These are phyloP conservation scores for Leishmania turanica DNA, from an alignment of 208 protist genomes.

Conservation along the genomic window DNA sequence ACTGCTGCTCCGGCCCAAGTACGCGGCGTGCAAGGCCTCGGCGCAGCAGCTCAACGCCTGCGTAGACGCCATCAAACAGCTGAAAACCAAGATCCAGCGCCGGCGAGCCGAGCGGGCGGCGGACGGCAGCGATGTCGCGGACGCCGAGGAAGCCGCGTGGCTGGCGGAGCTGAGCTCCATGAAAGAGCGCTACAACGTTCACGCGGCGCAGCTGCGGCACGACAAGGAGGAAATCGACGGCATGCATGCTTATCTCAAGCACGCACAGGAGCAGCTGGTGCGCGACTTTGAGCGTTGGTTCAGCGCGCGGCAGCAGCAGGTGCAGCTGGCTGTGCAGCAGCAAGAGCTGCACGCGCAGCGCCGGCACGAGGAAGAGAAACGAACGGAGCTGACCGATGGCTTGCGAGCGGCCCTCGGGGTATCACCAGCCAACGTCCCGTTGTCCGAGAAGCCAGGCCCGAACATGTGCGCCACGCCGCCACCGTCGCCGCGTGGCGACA, in stretches of 20 bases:
- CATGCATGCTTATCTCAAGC: slow-evolving; percentile 89
- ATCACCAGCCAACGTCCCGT: not conserved
- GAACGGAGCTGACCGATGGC: slow-evolving; percentile 1
- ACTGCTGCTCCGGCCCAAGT: slow-evolving; percentile 59
- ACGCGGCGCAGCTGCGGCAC: slow-evolving; percentile 41
- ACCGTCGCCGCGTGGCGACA: not conserved
- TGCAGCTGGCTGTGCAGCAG: slow-evolving; percentile 45
- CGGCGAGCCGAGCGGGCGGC: slow-evolving; percentile 83
- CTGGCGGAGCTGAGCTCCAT: slow-evolving; percentile 28
- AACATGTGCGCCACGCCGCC: not conserved
- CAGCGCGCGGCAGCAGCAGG: slow-evolving; percentile 66
- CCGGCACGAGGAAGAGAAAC: not conserved
- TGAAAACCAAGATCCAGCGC: slow-evolving; percentile 74
- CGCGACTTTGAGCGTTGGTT: slow-evolving; percentile 91
- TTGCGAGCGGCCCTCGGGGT: slow-evolving; percentile 7
- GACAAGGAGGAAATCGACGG: slow-evolving; percentile 88
- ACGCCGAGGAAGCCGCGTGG: slow-evolving; percentile 48
- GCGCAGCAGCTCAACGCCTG: slow-evolving; percentile 65
- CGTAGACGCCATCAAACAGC: slow-evolving; percentile 72
- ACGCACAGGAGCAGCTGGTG: slow-evolving; percentile 79
- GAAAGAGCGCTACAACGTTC: slow-evolving; percentile 64
- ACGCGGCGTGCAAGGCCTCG: slow-evolving; percentile 71
- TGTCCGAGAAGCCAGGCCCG: not conserved
- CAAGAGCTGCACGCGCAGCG: slow-evolving; percentile 21
- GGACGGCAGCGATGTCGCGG: slow-evolving; percentile 59